Percentiles rank a stretch among this genome's conserved stretches.
These are phyloP conservation scores for Cucumis sativus DNA, from an alignment of 306 rosid species.

Conservation along the genomic window Cucumber_9930_V3 NC_026657.2:28430001-28430500, in stretches of 20 bases:
- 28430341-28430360: not conserved
- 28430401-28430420: conserved; percentile 60
- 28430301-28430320: conserved; percentile 62
- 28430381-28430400: not conserved
- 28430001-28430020: not conserved
- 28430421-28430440: conserved; percentile 83
- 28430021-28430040: not conserved
- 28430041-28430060: not conserved
- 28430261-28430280: conserved; percentile 66
- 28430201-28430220: conserved; percentile 70
- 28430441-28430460: conserved; percentile 68
- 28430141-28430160: not conserved
- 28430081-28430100: not conserved
- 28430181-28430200: conserved; percentile 85
- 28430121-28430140: not conserved
- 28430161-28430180: conserved; percentile 61
- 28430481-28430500: conserved; percentile 52
- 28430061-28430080: not conserved
- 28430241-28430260: conserved; percentile 68
- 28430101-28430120: not conserved
- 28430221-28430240: conserved; percentile 68
- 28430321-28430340: conserved; percentile 55
- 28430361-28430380: not conserved
- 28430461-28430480: conserved; percentile 45
- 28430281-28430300: conserved; percentile 47